These are phyloP conservation scores for Russula sp. DNA, from an alignment of 768 basidiomycete species.

Conservation along the genomic window DNA sequence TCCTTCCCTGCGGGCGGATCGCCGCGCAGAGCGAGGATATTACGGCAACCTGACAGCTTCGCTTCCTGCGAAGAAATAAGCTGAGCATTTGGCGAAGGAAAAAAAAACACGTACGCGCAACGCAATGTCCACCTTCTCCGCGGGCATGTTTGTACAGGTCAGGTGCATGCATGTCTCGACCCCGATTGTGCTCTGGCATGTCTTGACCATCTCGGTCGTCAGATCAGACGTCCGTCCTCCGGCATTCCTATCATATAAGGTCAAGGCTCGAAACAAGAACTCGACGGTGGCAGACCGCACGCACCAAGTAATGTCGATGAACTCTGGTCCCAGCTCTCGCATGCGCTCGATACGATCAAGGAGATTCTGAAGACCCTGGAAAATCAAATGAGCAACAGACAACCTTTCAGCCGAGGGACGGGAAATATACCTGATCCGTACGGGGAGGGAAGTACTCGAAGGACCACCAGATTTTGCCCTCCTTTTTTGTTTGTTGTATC, in stretches of 20 bases:
- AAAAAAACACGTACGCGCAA: constrained; percentile 53
- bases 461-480: constrained; percentile 93
- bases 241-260: constrained; percentile 70
- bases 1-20: constrained; percentile 88
- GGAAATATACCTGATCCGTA: constrained; percentile 74
- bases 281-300: constrained; percentile 34
- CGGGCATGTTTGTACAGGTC: constrained; percentile 99
- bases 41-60: constrained; percentile 83
- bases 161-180: constrained; percentile 98
- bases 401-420: constrained; percentile 2
- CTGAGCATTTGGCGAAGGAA: constrained; percentile 12
- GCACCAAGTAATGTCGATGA: constrained; percentile 96
- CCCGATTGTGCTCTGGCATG: constrained; percentile 88
- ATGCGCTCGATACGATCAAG: constrained; percentile 98
- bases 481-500: constrained; percentile 79
- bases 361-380: constrained; percentile 88
- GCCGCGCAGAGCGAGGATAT: constrained; percentile 89
- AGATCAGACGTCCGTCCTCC: constrained; percentile 94
- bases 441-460: constrained; percentile 98
- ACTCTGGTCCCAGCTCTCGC: constrained; percentile 92
- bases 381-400: constrained; percentile 22
- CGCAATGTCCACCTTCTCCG: constrained; percentile 90
- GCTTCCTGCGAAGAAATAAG: constrained; percentile 62
- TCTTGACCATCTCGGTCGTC: constrained; percentile 91
- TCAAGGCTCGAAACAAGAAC: constrained; percentile 16